Base-by-base conservation (phyloP, 176 grass and related monocot genomes). In the Triticum urartu region DNA sequence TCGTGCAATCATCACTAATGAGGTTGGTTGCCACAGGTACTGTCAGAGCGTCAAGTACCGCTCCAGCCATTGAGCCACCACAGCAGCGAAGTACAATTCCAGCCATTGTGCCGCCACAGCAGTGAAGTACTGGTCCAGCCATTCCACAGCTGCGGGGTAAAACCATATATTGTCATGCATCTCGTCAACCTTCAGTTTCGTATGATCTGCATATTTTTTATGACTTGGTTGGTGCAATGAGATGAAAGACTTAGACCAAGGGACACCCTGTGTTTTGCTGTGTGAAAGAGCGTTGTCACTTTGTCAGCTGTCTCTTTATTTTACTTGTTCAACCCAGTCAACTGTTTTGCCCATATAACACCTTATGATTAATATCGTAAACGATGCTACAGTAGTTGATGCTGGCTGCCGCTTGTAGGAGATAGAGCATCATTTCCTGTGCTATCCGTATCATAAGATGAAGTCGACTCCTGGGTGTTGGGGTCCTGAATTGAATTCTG, bases 251-350 rank as follows among this genome's bases (percentile, higher is more conserved):
- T 72, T 21, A 13, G 40, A 72, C 47, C 47, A 50, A 50, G 11
- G 38, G 36, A n/a, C 9, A 89, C 68, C 77, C 77, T 81, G 47
- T 21, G 45, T 54, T 83, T 79, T 83, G 48, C 64, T 89, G 82
- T 50, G 4, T 3, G 17, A 72, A 43, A 75, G 32, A 77, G 70
- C 14, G 14, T 81, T 80, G 67, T 17, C 75, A 60, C 61, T 77
- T 78, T 56, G 70, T 60, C 86, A 83, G 34, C 59, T 82, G 33
- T 38, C 17, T 21, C 33, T 70, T 18, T 38, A 4, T 42, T 42
- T 42, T 42, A 42, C 39, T 42, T 42, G 82, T 88, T 75, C 13
- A 84, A 84, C 73, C 38, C 43, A 38, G n/a, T 52, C 70, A 73
- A 12, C 39, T 88, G 73, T 72, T 54, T 4, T 68, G 32, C 64